These are phyloP conservation scores for Fusarium newnesense DNA, from an alignment of 2,329 filamentous ascomycete species.

Conservation along the genomic window DNA sequence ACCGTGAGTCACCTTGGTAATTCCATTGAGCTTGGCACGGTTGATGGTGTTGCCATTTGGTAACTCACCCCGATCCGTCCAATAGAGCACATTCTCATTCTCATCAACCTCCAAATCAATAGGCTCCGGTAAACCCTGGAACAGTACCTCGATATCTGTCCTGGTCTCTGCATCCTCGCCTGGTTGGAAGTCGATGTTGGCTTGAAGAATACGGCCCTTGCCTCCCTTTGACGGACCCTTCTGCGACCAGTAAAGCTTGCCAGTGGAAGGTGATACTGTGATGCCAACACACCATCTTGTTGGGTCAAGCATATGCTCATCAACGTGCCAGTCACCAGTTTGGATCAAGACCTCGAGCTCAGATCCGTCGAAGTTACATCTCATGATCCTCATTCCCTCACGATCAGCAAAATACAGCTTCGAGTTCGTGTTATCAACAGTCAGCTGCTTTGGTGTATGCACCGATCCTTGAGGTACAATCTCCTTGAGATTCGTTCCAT, in stretches of 20 bases:
- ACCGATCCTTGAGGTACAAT: neutral
- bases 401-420: conserved; percentile 6
- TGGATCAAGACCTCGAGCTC: neutral
- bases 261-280: neutral
- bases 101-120: neutral
- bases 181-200: neutral
- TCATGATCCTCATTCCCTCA: neutral
- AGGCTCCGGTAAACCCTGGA: neutral
- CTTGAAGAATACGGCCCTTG: neutral
- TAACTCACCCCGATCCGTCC: neutral
- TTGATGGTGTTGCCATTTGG: neutral
- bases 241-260: conserved; percentile 9
- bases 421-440: neutral
- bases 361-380: conserved; percentile 1
- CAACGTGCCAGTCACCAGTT: neutral
- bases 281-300: conserved; percentile 2
- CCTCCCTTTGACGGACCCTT: neutral
- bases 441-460: conserved; percentile 2
- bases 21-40: neutral
- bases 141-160: neutral
- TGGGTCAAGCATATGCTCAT: neutral
- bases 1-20: accelerated
- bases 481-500: neutral
- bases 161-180: neutral
- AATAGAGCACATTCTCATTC: neutral